Base-by-base conservation (phyloP, 2,329 filamentous ascomycete species). In the Delphinella strobiligena region DNA sequence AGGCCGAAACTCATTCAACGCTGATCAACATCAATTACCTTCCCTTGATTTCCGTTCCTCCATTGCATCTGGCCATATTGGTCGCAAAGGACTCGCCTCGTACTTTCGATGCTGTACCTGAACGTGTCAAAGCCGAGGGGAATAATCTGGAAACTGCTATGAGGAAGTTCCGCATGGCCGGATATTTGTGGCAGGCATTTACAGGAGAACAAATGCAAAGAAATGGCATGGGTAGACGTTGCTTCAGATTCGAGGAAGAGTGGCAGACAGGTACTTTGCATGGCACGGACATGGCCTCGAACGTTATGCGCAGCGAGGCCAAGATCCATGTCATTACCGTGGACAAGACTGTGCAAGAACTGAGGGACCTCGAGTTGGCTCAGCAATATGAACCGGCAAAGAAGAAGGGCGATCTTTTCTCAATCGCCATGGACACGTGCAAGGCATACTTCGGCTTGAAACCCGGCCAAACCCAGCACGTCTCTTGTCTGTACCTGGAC, bases 181-280 rank as follows among this genome's bases (percentile, higher is more conserved):
- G 86, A 17, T 95, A 96, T 56, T 69, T 96, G 11, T 96, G 91
- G 88, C 91, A 98, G 58, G 86, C 88, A 5, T 96, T 93, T 54
- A 96, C 89, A 0, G 86, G 85, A 5, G 91, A 98, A 59, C 88
- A 96, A 58, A 96, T 96, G 89, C 82, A 77, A 58, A 79, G 86
- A 46, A 83, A 94, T 56, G 83, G 81, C 45, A 76, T 96, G 49
- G 87, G 88, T 8, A 75, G 89, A 43, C 78, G 89, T 42, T 80
- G 76, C 38, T 96, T 95, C 60, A 74, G 88, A 32, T 88, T 93
- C 46, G 91, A 96, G 51, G 91, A 98, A 60, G 84, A 94, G 56
- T 96, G 91, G 91, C 83, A 83, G 45, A 76, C 78, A 2, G 88
- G 88, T 5, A 83, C 84, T 2, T 70, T 85, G 43, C 89, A 83